Percentiles rank a stretch among this genome's conserved stretches.
phyloP scores from a whole-genome alignment of 306 rosid genomes.

The Cicer cuneatum region DNA sequence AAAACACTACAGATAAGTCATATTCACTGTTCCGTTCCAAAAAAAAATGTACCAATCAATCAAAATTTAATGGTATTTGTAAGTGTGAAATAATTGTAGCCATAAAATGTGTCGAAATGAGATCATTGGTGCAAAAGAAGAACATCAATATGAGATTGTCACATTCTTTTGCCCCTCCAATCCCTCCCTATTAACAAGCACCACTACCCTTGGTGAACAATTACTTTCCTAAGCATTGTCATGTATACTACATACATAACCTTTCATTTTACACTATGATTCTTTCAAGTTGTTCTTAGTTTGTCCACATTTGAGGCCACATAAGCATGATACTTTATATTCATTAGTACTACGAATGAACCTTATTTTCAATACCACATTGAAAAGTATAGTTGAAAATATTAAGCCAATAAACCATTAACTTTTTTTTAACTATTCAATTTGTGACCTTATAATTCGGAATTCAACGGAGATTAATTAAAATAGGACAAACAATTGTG shows the following conservation, averaged over 20 bases:
- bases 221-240: slow-evolving; percentile 27
- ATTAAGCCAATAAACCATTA: neutral
- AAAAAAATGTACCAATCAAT: neutral
- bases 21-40: neutral
- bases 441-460: no score
- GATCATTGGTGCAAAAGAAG: neutral
- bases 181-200: slow-evolving; percentile 28
- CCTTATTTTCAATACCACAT: slow-evolving; percentile 29
- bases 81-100: slow-evolving; percentile 5
- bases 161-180: slow-evolving; percentile 28
- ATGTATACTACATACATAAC: slow-evolving; percentile 20
- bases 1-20: neutral
- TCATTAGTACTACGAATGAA: slow-evolving; percentile 30
- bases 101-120: slow-evolving; percentile 21
- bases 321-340: slow-evolving; percentile 37
- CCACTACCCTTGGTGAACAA: slow-evolving; percentile 7
- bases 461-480: no score
- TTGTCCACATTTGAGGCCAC: slow-evolving; percentile 45
- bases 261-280: slow-evolving; percentile 27
- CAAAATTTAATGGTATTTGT: neutral
- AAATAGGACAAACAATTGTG: no score
- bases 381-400: slow-evolving; percentile 31
- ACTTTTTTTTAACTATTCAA: no score
- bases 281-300: slow-evolving; percentile 42
- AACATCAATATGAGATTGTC: slow-evolving; percentile 25